A percentile compares a stretch with the other conserved stretches of the same genome.
Evolutionary conservation across 2,329 filamentous ascomycete genomes (phyloP).

Genomic region (Cadophora luteo-olivacea): DNA sequence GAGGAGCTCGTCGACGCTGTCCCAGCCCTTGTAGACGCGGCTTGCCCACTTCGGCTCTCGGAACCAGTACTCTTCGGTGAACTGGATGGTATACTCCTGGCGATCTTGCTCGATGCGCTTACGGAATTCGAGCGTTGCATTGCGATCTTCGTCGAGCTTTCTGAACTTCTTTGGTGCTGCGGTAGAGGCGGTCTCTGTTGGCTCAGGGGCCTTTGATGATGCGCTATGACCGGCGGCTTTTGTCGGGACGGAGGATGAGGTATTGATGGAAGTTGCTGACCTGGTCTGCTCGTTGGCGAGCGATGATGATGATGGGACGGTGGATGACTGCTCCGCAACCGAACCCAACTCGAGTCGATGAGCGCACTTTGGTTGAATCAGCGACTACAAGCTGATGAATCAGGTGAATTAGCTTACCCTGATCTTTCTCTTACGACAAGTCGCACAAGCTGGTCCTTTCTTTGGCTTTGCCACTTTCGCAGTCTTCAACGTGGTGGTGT

Average conservation of each 20-base stretch:
- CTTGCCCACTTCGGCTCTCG: background rate
- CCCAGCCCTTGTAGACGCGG: background rate
- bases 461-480: background rate
- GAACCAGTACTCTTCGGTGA: slow-evolving; percentile 2
- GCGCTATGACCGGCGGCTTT: background rate
- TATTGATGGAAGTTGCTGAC: background rate
- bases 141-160: background rate
- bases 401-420: background rate
- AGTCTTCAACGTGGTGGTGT: background rate
- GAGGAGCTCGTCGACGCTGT: background rate
- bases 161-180: background rate
- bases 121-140: background rate
- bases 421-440: slow-evolving; percentile 8
- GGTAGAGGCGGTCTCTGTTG: background rate
- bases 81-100: background rate
- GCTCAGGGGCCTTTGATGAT: background rate
- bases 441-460: background rate
- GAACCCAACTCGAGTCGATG: background rate
- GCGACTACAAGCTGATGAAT: background rate
- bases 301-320: background rate
- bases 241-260: background rate
- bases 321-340: background rate
- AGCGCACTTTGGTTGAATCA: background rate
- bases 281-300: background rate
- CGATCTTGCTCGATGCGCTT: background rate